Evolutionary conservation across 2,329 filamentous ascomycete species (phyloP).

Genomic region (Aspergillus fischeri): DNA sequence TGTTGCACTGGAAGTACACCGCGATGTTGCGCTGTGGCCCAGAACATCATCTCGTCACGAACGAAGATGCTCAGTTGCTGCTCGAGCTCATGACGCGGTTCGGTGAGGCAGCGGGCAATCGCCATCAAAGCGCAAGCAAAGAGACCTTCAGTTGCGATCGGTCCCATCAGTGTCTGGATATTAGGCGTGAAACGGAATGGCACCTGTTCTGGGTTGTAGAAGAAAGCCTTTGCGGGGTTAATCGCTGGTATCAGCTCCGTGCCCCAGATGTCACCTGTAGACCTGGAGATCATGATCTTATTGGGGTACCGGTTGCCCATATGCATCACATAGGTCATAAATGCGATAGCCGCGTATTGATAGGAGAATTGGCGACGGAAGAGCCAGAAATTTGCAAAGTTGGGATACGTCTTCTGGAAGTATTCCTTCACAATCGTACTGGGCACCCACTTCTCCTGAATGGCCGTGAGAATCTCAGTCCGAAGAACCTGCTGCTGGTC

Average conservation of each 20-base stretch:
- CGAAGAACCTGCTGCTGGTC: conserved; percentile 70
- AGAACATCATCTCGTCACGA: conserved; percentile 95
- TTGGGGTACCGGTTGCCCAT: conserved; percentile 95
- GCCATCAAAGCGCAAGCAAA: conserved; percentile 95
- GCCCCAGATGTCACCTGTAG: conserved; percentile 91
- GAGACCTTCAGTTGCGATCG: conserved; percentile 91
- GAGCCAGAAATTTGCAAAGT: conserved; percentile 93
- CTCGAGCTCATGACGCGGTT: conserved; percentile 78
- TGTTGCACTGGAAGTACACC: conserved; percentile 60
- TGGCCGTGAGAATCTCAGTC: conserved; percentile 88
- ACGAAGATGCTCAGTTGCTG: conserved; percentile 94
- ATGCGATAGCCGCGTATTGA: conserved; percentile 89
- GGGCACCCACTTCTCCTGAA: conserved; percentile 90
- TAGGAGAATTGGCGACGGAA: conserved; percentile 97
- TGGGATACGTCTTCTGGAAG: conserved; percentile 82
- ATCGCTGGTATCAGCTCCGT: conserved; percentile 90
- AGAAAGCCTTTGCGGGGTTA: conserved; percentile 76
- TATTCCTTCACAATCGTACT: conserved; percentile 78
- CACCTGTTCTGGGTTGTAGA: conserved; percentile 92
- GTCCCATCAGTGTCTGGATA: conserved; percentile 92
- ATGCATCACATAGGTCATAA: conserved; percentile 98
- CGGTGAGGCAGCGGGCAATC: conserved; percentile 87
- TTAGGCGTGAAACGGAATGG: conserved; percentile 97
- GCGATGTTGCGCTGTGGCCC: conserved; percentile 80
- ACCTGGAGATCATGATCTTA: conserved; percentile 87